Percentiles rank a stretch among this genome's conserved stretches.
phyloP scores from a whole-genome alignment of 2,329 filamentous ascomycete genomes.

The Pestalotiopsis sp. region DNA sequence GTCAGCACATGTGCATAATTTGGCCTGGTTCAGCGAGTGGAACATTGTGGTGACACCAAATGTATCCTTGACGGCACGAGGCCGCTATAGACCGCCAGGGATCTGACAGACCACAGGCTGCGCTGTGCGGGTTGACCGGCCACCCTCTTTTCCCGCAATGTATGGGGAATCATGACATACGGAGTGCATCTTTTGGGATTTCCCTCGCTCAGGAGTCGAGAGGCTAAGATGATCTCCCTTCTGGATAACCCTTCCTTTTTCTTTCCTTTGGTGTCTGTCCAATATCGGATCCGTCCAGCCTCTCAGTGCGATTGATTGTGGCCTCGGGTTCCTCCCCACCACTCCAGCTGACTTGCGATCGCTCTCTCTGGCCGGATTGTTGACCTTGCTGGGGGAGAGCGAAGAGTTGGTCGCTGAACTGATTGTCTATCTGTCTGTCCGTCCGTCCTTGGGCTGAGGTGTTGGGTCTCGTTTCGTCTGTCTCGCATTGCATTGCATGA shows the following conservation, averaged over 20 bases:
- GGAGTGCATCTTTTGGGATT: neutral
- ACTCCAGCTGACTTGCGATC: neutral
- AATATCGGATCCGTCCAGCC: neutral
- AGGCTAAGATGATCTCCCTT: constrained; percentile 1
- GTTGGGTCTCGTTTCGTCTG: neutral
- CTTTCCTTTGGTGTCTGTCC: neutral
- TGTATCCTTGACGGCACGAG: neutral
- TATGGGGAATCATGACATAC: constrained; percentile 4
- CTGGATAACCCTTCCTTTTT: neutral
- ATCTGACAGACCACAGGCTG: constrained; percentile 6
- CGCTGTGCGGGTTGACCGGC: constrained; percentile 15
- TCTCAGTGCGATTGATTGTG: neutral
- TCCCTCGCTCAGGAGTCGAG: neutral
- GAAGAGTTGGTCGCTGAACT: neutral
- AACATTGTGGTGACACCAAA: neutral
- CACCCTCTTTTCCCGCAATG: constrained; percentile 12
- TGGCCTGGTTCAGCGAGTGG: neutral
- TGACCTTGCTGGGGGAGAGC: neutral
- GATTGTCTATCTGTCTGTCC: neutral
- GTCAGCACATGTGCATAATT: neutral
- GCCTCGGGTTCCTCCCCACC: neutral
- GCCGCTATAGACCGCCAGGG: neutral
- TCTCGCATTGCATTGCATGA: constrained; percentile 2
- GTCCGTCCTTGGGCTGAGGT: neutral
- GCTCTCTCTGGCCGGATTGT: neutral